Evolutionary conservation across 441 rosid species (phyloP), one percentile per base, ranked within the genome.

Genomic region (Arabidopsis hybrid): DNA sequence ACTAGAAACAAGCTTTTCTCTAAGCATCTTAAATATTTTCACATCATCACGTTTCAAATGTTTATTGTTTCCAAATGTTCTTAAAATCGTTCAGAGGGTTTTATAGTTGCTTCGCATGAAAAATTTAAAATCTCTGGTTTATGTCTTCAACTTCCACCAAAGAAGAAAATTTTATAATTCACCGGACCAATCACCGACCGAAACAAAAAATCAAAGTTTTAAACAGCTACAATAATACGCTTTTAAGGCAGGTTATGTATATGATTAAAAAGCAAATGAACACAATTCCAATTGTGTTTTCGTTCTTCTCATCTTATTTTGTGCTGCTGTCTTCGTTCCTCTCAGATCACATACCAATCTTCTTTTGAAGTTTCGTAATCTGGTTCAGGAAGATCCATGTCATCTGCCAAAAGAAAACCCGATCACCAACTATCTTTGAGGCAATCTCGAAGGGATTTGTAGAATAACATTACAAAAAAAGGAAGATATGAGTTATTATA

Each of bases 381-480:
- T 95, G 99, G 88, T 93, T 93, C 67, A 95, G 92, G 90, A 91
- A 93, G 78, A 95, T 95, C 99, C 98, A 95, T 14, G 98, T 93
- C 98, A 95, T 86, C 99, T 95, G 96, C 87, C 86, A 50, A 77
- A 51, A 13, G 12, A 51, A 80, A 67, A 21, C 32, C 36, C 1
- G 4, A 52, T 67, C 5, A 60, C 64, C 5, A 3, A 39, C 18
- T 9, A 72, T 61, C 31, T 71, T 58, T 50, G 40, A 50, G 57
- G 16, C 34, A 6, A 56, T 18, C 7, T 17, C 0, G 1, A 26
- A 56, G 56, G 13, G 7, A 49, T 11, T 64, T 3, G 2, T 57
- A 0, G 14, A 17, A 34, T 8, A 58, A 5, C 43, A 50, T 18
- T 8, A 10, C 4, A 17, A 8, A 13, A 21, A 8, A 16, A 42